Base-by-base conservation (phyloP, 2,329 filamentous ascomycete genomes). In the Exserohilum turcica region DNA sequence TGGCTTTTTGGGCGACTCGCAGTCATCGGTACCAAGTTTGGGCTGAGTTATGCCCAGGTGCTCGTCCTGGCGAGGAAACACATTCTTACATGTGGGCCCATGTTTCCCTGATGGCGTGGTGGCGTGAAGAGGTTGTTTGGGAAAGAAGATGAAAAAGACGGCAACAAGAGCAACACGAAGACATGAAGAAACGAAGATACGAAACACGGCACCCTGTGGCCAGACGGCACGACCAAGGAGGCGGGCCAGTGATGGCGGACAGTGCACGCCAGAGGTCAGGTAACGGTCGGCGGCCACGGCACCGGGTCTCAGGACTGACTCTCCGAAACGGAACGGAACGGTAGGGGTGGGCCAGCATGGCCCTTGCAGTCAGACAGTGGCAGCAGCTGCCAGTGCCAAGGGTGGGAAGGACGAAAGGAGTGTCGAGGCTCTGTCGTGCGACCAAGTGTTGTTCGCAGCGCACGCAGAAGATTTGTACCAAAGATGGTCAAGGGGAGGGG, bases 1-100 rank as follows among this genome's bases (percentile, higher is more conserved):
- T 77, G 75, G 75, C 52, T 77, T 2, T 59, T 63, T 1, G 69
- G 70, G 13, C 64, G 73, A 13, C 57, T 77, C n/a, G 65, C 62
- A 10, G 58, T 68, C 27, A 75, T 77, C 18, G 74, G 74, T 0
- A 68, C 56, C 0, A 64, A 62, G 53, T 77, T 74, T 54, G 74
- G 74, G 3, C 59, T 76, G 13, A 71, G 59, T 37, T 66, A 63
- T 46, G 70, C 69, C 1, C 73, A 75, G 48, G 65, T 75, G 3
- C 49, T 75, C 13, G 67, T 72, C 0, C 54, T 75, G 16, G 73
- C 73, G 2, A 59, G 68, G 24, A 53, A 69, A 36, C 72, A 73
- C 38, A 64, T 73, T n/a, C 62, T 74, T 21, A 73, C 67, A 3
- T 73, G 71, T 35, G 69, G 71, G 3, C 71, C 72, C 3, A 72